Evolutionary conservation across 2,329 filamentous ascomycete species (phyloP), one percentile per base, ranked within the genome.

Genomic region (Bipolaris victoriae): DNA sequence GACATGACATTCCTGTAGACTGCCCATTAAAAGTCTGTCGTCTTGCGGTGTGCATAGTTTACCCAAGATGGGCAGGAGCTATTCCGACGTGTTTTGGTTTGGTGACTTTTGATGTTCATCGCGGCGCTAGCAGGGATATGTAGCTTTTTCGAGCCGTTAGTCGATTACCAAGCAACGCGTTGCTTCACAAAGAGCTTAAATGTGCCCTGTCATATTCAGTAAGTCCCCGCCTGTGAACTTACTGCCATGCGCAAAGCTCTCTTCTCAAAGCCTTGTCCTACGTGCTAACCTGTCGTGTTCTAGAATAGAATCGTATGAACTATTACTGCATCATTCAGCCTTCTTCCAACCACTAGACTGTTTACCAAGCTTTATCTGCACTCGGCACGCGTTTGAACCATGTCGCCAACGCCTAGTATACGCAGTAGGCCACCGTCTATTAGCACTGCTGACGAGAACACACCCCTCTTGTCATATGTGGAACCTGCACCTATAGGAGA

Each of bases 391-490:
- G 18, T 43, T 6, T n/a, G n/a, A n/a, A 22, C 15, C 5, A 60
- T 58, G 58, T 26, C 55, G 16, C 15, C 47, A 29, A 15, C 55
- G 7, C 26, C 47, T 26, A 52, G 37, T 39, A 55, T 40, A 16
- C n/a, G 22, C 15, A 31, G 47, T 36, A 18, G 16, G 13, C 33
- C 26, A 7, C 29, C 45, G 5, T 39, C 29, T 26, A 11, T 26
- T 11, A 26, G 53, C 46, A 49, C 55, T 9, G 60, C n/a, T 50
- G 61, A 70, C 48, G 72, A 76, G 55, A 67, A 56, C 18, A 73
- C 71, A 11, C 72, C 72, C 40, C 58, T 75, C 7, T 64, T 76
- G 29, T 53, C 64, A 7, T 52, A 62, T 5, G 51, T 67, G 9
- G 59, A 63, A 2, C 47, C 66, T 7, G 53, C 40, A 7, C 66